Evolutionary conservation across 1,139 yeast species (phyloP).

Genomic region (Zygotorulaspora mrakii): DNA sequence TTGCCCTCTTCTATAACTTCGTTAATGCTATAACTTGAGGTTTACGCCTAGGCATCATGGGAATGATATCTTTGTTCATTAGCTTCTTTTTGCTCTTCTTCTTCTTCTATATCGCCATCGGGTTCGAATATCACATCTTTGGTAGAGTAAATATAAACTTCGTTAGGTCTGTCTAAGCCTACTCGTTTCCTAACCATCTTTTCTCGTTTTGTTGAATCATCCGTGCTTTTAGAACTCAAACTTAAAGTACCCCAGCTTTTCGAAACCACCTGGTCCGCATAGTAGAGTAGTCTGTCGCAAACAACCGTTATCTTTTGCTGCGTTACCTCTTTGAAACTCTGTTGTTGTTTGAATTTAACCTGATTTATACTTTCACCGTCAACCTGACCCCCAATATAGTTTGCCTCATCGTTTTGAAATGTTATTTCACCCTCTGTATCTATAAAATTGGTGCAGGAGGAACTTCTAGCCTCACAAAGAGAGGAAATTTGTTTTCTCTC

Average conservation of each 20-base stretch:
- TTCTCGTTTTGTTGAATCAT: slow-evolving; percentile 19
- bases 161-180: slow-evolving; percentile 32
- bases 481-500: slow-evolving; percentile 5
- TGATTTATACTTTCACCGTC: slow-evolving; percentile 23
- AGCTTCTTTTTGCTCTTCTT: slow-evolving; percentile 1
- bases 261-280: slow-evolving; percentile 57
- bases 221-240: slow-evolving; percentile 19
- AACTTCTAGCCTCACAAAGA: neutral
- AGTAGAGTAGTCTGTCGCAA: slow-evolving; percentile 41
- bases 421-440: neutral
- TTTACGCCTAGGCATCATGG: too few species aligned
- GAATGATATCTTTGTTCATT: too few species aligned
- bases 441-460: neutral
- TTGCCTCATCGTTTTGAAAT: neutral
- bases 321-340: slow-evolving; percentile 17
- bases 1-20: too few species aligned
- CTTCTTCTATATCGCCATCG: slow-evolving; percentile 19
- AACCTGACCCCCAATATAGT: neutral
- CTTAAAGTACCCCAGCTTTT: slow-evolving; percentile 45
- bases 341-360: slow-evolving; percentile 20
- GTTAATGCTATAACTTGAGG: too few species aligned
- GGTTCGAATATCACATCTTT: slow-evolving; percentile 50
- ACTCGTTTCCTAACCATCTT: slow-evolving; percentile 29
- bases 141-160: slow-evolving; percentile 55
- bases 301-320: slow-evolving; percentile 35